A percentile compares a stretch with the other conserved stretches of the same genome.
Evolutionary conservation across 2,329 filamentous ascomycete genomes (phyloP).

Genomic region (Trichoderma atroviride): DNA sequence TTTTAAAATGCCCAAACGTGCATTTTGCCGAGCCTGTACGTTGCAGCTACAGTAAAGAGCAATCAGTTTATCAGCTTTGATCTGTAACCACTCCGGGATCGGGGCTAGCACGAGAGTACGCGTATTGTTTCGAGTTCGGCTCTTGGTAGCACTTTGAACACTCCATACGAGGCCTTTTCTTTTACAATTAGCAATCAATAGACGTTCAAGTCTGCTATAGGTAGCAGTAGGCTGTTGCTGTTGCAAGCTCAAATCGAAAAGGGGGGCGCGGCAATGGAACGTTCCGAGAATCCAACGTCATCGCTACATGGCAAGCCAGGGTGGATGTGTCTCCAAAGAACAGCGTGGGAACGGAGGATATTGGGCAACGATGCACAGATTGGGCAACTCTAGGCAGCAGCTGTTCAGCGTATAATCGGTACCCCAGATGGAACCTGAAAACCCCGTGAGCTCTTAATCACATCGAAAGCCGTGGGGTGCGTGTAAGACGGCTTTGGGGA

Average conservation of each 20-base stretch:
- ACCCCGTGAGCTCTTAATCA: neutral
- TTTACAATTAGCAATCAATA: neutral
- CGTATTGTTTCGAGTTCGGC: neutral
- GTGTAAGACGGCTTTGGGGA: neutral
- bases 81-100: conserved; percentile 2
- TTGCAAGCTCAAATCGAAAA: neutral
- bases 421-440: neutral
- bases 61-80: neutral
- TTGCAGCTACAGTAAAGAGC: neutral
- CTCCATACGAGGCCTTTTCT: neutral
- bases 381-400: conserved; percentile 12
- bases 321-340: neutral
- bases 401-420: neutral
- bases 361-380: conserved; percentile 8
- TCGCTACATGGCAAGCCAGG: conserved; percentile 14
- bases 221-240: neutral
- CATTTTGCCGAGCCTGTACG: neutral
- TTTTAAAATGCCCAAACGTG: neutral
- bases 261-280: conserved; percentile 4
- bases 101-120: neutral
- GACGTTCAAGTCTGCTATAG: neutral
- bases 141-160: neutral
- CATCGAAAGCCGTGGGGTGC: neutral
- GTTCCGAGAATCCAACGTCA: conserved; percentile 14
- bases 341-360: neutral